A percentile compares a stretch with the other conserved stretches of the same genome.
phyloP scores from a whole-genome alignment of 345 rosid species.

The Populus deltoides region DNA sequence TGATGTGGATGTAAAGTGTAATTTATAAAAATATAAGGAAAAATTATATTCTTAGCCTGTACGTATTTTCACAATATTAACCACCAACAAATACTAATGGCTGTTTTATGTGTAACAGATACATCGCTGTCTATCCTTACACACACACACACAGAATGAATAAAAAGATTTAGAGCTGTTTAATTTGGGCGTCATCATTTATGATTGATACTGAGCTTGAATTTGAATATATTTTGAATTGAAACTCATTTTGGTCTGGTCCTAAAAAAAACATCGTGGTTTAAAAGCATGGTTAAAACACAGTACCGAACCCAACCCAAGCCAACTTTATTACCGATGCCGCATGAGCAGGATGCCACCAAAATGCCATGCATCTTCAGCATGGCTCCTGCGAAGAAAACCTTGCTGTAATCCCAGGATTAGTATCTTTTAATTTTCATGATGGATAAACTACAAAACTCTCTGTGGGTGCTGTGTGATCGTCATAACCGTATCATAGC shows the following conservation, averaged over 20 bases:
- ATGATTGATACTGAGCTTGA: neutral
- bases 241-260: too few relatives aligned
- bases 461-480: neutral
- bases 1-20: too few relatives aligned
- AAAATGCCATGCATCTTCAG: neutral
- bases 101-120: too few relatives aligned
- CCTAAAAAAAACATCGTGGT: too few relatives aligned
- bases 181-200: neutral
- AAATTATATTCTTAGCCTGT: neutral
- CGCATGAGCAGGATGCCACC: too few relatives aligned
- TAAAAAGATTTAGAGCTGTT: neutral
- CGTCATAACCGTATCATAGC: neutral
- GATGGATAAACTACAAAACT: conserved; percentile 6
- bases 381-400: neutral
- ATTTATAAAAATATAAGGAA: too few relatives aligned
- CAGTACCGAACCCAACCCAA: too few relatives aligned
- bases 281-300: too few relatives aligned
- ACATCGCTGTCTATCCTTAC: neutral
- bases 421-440: neutral
- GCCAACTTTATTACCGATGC: too few relatives aligned
- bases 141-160: neutral
- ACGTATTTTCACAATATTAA: neutral
- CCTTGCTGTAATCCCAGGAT: neutral
- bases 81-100: neutral
- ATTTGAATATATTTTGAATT: neutral